A percentile compares a stretch with the other conserved stretches of the same genome.
These are phyloP conservation scores for Starmerella bacillaris DNA, from an alignment of 805 yeast genomes.

Conservation along the genomic window DNA sequence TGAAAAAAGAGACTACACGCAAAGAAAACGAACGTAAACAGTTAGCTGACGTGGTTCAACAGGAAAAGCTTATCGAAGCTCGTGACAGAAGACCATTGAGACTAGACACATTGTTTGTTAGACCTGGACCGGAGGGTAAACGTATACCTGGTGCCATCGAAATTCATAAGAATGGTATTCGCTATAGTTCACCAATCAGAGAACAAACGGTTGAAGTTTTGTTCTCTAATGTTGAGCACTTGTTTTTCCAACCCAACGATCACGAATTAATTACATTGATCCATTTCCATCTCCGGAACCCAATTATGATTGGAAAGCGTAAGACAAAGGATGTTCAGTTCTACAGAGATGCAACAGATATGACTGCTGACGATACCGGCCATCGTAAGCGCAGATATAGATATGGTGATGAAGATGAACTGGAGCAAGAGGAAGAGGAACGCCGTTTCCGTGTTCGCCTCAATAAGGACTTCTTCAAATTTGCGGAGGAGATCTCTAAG, in stretches of 20 bases:
- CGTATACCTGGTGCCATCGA: slow-evolving; percentile 79
- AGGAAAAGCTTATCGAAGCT: slow-evolving; percentile 69
- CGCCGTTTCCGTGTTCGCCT: slow-evolving; percentile 76
- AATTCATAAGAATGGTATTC: slow-evolving; percentile 88
- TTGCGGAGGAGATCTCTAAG: slow-evolving; percentile 81
- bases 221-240: slow-evolving; percentile 77
- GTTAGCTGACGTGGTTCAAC: slow-evolving; percentile 84
- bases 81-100: slow-evolving; percentile 71
- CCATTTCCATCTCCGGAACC: slow-evolving; percentile 81
- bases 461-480: slow-evolving; percentile 77
- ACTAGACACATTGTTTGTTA: slow-evolving; percentile 70
- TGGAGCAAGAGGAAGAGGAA: slow-evolving; percentile 97
- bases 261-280: slow-evolving; percentile 84
- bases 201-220: slow-evolving; percentile 79
- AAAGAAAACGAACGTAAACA: slow-evolving; percentile 81
- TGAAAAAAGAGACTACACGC: slow-evolving; percentile 80
- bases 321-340: slow-evolving; percentile 91
- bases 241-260: slow-evolving; percentile 90
- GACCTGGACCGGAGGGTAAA: slow-evolving; percentile 96
- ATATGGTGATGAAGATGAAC: slow-evolving; percentile 95
- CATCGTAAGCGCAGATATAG: slow-evolving; percentile 68
- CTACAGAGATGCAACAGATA: slow-evolving; percentile 90
- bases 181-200: slow-evolving; percentile 71
- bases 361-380: slow-evolving; percentile 93
- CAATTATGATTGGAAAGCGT: slow-evolving; percentile 87